Conservation (phyloP, 179 eudicot genomes). For the Nepenthes alata region DNA sequence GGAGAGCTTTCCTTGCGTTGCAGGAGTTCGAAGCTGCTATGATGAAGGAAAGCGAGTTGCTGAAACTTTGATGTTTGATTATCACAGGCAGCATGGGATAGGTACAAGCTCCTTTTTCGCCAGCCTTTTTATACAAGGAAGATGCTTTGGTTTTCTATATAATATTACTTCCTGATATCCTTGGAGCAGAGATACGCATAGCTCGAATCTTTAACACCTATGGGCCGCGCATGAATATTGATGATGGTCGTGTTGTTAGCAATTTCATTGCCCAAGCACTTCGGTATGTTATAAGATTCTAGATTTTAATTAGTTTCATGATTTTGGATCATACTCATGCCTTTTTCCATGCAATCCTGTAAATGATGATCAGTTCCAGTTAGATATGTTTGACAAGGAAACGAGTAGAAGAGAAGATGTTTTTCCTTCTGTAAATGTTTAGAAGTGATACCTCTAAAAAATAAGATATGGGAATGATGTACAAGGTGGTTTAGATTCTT, state of each 20-base stretch:
- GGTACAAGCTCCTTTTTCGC: conserved; percentile 28
- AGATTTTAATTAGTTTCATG: neutral
- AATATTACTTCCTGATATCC: neutral
- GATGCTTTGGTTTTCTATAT: neutral
- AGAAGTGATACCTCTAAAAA: too few species aligned
- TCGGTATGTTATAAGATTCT: conserved; percentile 28
- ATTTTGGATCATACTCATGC: neutral
- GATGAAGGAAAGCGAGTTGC: conserved; percentile 99
- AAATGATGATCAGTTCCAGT: too few species aligned
- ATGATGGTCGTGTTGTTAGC: conserved; percentile 98
- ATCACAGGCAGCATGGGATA: conserved; percentile 92
- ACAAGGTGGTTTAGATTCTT: too few species aligned
- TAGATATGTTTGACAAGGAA: too few species aligned
- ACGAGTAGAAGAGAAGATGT: too few species aligned
- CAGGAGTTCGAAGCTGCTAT: conserved; percentile 95
- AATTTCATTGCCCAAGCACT: conserved; percentile 97
- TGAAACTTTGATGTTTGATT: conserved; percentile 97
- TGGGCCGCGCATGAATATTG: conserved; percentile 98
- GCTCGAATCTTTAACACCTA: conserved; percentile 96
- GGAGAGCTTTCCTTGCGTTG: conserved; percentile 1
- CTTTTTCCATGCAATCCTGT: neutral
- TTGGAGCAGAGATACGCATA: conserved; percentile 74
- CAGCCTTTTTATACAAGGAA: neutral
- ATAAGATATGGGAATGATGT: too few species aligned
- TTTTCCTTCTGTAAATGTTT: too few species aligned